These are phyloP conservation scores for sunflower (Helianthus annuus) DNA, from an alignment of 129 eudicot genomes.

Conservation along the genomic window DNA sequence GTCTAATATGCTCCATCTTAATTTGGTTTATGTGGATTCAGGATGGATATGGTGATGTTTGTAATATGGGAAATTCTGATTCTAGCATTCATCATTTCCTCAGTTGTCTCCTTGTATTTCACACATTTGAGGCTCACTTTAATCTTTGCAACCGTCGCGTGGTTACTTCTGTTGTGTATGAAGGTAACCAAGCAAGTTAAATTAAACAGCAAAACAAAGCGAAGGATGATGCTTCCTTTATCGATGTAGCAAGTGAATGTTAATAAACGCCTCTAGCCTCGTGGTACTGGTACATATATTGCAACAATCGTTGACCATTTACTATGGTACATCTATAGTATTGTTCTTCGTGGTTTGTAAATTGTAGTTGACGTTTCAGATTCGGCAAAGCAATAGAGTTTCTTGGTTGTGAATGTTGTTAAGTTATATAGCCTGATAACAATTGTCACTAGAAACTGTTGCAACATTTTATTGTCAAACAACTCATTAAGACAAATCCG, in stretches of 20 bases:
- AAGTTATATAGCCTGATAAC: background rate
- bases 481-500: too few species aligned
- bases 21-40: conserved; percentile 39
- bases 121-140: conserved; percentile 69
- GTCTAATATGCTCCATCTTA: background rate
- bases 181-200: conserved; percentile 81
- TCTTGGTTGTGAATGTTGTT: background rate
- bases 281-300: conserved; percentile 23
- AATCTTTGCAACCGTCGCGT: conserved; percentile 49
- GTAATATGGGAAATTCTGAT: conserved; percentile 85
- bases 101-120: conserved; percentile 73
- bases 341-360: background rate
- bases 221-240: conserved; percentile 95
- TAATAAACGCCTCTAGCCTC: conserved; percentile 13
- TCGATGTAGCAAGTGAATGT: conserved; percentile 50
- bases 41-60: conserved; percentile 82
- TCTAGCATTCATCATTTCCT: conserved; percentile 73
- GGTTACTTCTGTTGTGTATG: conserved; percentile 73
- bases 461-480: too few species aligned
- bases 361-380: background rate
- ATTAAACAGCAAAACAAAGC: conserved; percentile 67
- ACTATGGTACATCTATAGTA: conserved; percentile 1
- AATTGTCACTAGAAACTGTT: background rate
- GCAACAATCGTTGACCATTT: conserved; percentile 32
- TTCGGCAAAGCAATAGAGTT: background rate